These are phyloP conservation scores for Xylaria telfairii DNA, from an alignment of 495 filamentous ascomycete species.

Conservation along the genomic window DNA sequence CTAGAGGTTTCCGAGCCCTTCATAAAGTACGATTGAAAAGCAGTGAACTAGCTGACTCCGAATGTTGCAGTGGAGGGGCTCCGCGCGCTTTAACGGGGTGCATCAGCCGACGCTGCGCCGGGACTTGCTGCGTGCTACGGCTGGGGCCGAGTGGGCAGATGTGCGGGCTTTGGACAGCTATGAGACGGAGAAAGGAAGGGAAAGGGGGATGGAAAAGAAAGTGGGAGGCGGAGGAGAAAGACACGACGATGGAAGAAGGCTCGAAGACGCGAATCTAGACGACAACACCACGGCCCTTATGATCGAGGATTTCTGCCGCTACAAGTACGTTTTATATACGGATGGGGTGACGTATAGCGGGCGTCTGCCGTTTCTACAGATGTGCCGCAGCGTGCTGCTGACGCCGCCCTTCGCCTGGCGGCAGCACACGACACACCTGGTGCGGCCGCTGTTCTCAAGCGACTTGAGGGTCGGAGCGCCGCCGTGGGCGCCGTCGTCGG, in stretches of 20 bases:
- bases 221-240: not conserved
- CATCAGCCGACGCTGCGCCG: conserved; percentile 32
- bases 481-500: not conserved
- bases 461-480: not conserved
- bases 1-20: too few relatives aligned
- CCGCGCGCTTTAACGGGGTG: conserved; percentile 34
- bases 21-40: too few relatives aligned
- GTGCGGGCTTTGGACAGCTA: conserved; percentile 48
- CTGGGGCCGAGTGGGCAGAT: conserved; percentile 51
- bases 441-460: conserved; percentile 36
- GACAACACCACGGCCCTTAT: conserved; percentile 30
- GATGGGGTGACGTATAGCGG: conserved; percentile 59
- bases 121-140: conserved; percentile 36
- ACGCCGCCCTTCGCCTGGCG: conserved; percentile 41
- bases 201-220: not conserved
- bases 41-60: too few relatives aligned
- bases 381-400: conserved; percentile 41
- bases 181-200: not conserved
- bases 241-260: not conserved
- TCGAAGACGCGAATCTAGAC: conserved; percentile 5
- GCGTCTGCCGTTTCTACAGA: conserved; percentile 45
- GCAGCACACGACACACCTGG: conserved; percentile 44
- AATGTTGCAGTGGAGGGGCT: conserved; percentile 27
- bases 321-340: conserved; percentile 49
- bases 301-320: conserved; percentile 44